A percentile compares a stretch with the other conserved stretches of the same genome.
Evolutionary conservation across 176 grass and related monocot genomes (phyloP).

Genomic region (Dendrocalamus sinicus): DNA sequence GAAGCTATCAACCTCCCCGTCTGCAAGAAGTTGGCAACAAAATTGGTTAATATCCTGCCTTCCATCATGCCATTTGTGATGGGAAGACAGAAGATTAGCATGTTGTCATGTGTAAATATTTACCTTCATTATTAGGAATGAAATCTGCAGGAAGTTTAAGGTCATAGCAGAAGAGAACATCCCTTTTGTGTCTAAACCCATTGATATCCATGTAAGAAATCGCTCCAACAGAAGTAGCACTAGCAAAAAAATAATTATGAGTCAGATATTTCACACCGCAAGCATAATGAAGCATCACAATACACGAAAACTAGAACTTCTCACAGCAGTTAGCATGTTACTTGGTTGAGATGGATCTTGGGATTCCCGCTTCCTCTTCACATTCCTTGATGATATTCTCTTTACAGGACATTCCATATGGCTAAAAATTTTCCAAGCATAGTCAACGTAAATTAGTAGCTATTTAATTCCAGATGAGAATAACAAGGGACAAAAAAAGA

Average conservation of each 20-base stretch:
- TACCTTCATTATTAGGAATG: slow-evolving; percentile 86
- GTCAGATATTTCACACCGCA: slow-evolving; percentile 3
- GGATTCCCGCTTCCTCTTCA: slow-evolving; percentile 95
- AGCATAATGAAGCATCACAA: background rate
- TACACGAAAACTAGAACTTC: background rate
- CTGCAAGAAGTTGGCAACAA: slow-evolving; percentile 44
- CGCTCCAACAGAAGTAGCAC: slow-evolving; percentile 72
- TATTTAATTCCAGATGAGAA: slow-evolving; percentile 10
- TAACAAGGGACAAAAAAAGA: background rate
- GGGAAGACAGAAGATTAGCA: slow-evolving; percentile 14
- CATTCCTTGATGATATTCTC: slow-evolving; percentile 92
- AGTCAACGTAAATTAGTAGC: slow-evolving; percentile 24
- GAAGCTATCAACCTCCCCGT: slow-evolving; percentile 96
- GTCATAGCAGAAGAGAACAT: slow-evolving; percentile 96
- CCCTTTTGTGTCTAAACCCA: slow-evolving; percentile 87
- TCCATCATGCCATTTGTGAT: background rate
- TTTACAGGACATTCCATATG: slow-evolving; percentile 86
- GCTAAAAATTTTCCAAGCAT: slow-evolving; percentile 48
- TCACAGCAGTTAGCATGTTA: slow-evolving; percentile 51
- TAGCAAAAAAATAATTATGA: slow-evolving; percentile 45
- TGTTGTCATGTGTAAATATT: background rate
- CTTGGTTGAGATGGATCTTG: slow-evolving; percentile 74
- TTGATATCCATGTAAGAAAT: slow-evolving; percentile 86
- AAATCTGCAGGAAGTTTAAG: slow-evolving; percentile 80
- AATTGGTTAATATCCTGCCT: slow-evolving; percentile 6